Evolutionary conservation across 2,329 filamentous ascomycete genomes (phyloP).

Genomic region (Cercospora sesami): DNA sequence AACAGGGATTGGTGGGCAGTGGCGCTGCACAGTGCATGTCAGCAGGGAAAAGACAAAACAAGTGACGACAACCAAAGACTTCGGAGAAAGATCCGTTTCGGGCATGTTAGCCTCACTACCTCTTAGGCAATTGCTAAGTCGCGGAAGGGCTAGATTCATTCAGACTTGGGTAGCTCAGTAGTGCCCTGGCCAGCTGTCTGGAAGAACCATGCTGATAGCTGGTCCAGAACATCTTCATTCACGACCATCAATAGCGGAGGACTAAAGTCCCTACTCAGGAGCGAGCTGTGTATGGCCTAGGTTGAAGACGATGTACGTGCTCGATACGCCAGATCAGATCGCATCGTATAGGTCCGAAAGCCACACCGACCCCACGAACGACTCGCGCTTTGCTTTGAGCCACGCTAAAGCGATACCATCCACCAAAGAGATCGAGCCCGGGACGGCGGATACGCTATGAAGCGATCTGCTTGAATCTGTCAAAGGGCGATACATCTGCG

Average conservation of each 20-base stretch:
- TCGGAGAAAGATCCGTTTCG: background rate
- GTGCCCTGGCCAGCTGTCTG: background rate
- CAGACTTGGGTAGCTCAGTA: background rate
- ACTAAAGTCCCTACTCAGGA: background rate
- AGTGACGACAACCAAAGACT: background rate
- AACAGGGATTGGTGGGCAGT: background rate
- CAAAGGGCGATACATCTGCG: background rate
- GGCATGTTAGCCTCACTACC: background rate
- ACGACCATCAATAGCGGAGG: background rate
- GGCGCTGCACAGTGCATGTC: background rate
- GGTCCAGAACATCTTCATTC: background rate
- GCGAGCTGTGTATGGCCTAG: background rate
- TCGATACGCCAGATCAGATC: background rate
- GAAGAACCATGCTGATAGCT: background rate
- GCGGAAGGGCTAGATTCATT: background rate
- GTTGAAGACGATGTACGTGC: too few species aligned
- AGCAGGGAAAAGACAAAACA: background rate
- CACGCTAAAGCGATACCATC: background rate
- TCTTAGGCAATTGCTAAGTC: background rate
- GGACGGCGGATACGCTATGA: background rate
- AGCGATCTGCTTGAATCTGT: background rate
- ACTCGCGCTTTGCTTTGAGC: background rate
- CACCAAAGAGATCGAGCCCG: background rate
- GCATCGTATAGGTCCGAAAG: background rate
- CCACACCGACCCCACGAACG: background rate